Conservation (phyloP, 805 yeast genomes). For the Lipomyces mesembrius region DNA sequence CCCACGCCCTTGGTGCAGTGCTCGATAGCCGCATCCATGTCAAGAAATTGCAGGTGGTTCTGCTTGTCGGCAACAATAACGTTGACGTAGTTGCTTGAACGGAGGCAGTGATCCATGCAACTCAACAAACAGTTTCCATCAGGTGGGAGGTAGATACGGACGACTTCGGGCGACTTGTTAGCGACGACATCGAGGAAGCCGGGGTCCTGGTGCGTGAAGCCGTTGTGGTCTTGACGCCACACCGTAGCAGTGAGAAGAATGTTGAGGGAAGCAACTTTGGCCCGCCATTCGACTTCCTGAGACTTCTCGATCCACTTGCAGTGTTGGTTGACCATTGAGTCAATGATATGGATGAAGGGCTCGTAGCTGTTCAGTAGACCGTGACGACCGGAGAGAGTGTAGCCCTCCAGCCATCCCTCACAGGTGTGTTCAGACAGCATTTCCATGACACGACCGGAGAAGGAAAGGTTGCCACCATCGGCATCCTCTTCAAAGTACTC, state of each 20-base stretch:
- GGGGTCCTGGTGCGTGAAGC: conserved; percentile 14
- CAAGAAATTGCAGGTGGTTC: conserved; percentile 11
- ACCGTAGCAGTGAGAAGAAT: conserved; percentile 13
- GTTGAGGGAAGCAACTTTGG: conserved; percentile 11
- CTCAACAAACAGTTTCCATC: conserved; percentile 12
- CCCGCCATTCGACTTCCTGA: conserved; percentile 15
- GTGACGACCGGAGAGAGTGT: conserved; percentile 8
- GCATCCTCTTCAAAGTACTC: conserved; percentile 15
- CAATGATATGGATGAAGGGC: conserved; percentile 16
- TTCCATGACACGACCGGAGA: conserved; percentile 14
- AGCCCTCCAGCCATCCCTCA: conserved; percentile 19
- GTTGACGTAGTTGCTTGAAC: conserved; percentile 14
- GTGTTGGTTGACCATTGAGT: conserved; percentile 15
- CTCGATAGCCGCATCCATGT: conserved; percentile 12
- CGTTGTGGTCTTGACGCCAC: conserved; percentile 17
- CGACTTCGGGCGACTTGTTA: conserved; percentile 13
- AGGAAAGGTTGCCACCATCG: conserved; percentile 14
- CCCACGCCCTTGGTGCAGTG: conserved; percentile 16
- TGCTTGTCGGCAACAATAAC: conserved; percentile 17
- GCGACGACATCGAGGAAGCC: conserved; percentile 16
- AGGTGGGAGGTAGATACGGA: conserved; percentile 15
- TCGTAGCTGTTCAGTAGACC: conserved; percentile 16
- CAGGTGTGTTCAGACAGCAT: conserved; percentile 14
- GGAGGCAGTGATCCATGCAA: conserved; percentile 11
- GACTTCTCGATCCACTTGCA: conserved; percentile 14